phyloP scores from a whole-genome alignment of 169 alveolate genomes.

The Besnoitia besnoiti region DNA sequence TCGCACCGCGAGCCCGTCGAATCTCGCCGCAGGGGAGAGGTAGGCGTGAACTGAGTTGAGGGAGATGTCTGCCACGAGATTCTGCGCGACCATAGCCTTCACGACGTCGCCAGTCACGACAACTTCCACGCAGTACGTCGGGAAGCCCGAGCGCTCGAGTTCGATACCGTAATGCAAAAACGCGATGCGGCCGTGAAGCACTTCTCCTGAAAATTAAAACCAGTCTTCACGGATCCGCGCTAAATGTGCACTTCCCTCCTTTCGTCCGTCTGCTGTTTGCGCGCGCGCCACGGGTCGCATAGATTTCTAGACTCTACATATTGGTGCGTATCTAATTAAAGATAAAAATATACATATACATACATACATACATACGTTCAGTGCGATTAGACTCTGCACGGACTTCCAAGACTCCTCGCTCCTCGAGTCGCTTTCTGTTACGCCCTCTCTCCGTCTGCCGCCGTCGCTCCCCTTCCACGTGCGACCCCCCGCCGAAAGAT shows the following conservation, averaged over 20 bases:
- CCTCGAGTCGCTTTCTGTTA: too few species aligned
- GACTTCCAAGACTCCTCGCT: too few species aligned
- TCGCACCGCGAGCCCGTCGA: constrained; percentile 8
- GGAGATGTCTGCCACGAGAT: not conserved
- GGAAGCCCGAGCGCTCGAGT: constrained; percentile 57
- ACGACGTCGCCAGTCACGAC: constrained; percentile 71
- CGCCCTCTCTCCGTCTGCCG: too few species aligned
- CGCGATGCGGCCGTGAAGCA: constrained; percentile 70
- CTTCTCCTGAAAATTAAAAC: constrained; percentile 54
- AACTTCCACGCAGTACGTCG: constrained; percentile 69
- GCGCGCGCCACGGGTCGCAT: too few species aligned
- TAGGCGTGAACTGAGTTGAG: not conserved
- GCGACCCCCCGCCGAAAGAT: too few species aligned
- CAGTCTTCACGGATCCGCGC: constrained; percentile 38
- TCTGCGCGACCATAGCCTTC: constrained; percentile 53
- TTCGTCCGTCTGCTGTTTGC: constrained; percentile 60
- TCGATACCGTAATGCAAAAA: constrained; percentile 69
- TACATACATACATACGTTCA: not conserved
- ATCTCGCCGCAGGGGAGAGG: constrained; percentile 33
- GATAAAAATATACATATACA: not conserved
- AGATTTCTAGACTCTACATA: too few species aligned
- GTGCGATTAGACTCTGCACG: too few species aligned
- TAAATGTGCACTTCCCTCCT: not conserved
- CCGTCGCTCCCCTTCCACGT: too few species aligned
- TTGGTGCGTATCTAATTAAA: too few species aligned